Percentiles rank a stretch among this genome's conserved stretches.
Evolutionary conservation across 2,329 filamentous ascomycete species (phyloP).

Genomic region (Thielaviopsis musarum): DNA sequence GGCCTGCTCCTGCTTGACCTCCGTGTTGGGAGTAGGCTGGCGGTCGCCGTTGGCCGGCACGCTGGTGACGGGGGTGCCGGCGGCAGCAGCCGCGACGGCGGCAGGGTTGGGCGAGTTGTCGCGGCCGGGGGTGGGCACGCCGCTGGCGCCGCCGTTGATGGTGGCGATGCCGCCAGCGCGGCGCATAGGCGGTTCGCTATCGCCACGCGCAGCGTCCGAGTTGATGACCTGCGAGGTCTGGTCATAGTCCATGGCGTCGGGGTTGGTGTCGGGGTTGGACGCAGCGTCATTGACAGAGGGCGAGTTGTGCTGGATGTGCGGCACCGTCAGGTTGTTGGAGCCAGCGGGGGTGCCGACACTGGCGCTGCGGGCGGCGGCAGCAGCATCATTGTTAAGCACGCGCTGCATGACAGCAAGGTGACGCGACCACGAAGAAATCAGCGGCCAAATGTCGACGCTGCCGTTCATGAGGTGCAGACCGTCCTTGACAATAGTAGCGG

Average conservation of each 20-base stretch:
- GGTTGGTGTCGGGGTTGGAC: slow-evolving; percentile 37
- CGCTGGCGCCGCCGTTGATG: slow-evolving; percentile 39
- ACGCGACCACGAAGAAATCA: slow-evolving; percentile 42
- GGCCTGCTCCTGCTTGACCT: slow-evolving; percentile 13
- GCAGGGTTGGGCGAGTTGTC: slow-evolving; percentile 25
- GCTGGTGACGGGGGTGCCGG: background rate
- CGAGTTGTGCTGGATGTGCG: slow-evolving; percentile 18
- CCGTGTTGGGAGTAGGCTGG: slow-evolving; percentile 8
- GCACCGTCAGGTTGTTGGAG: slow-evolving; percentile 14
- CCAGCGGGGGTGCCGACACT: slow-evolving; percentile 20
- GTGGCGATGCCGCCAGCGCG: slow-evolving; percentile 39
- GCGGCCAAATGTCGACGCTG: slow-evolving; percentile 41
- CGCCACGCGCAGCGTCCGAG: slow-evolving; percentile 27
- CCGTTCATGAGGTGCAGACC: slow-evolving; percentile 42
- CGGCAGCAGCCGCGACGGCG: background rate
- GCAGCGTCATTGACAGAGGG: slow-evolving; percentile 34
- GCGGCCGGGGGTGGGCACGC: slow-evolving; percentile 29
- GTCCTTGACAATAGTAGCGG: slow-evolving; percentile 38
- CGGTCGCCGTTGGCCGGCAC: slow-evolving; percentile 3
- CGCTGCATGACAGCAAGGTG: slow-evolving; percentile 46
- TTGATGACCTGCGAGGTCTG: slow-evolving; percentile 25
- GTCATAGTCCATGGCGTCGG: slow-evolving; percentile 42
- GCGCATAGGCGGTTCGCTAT: slow-evolving; percentile 33
- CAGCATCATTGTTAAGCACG: slow-evolving; percentile 37
- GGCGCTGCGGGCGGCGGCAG: slow-evolving; percentile 18